Evolutionary conservation across 108 stramenopile genomes (phyloP).

Genomic region (Cylindrotheca fusiformis): DNA sequence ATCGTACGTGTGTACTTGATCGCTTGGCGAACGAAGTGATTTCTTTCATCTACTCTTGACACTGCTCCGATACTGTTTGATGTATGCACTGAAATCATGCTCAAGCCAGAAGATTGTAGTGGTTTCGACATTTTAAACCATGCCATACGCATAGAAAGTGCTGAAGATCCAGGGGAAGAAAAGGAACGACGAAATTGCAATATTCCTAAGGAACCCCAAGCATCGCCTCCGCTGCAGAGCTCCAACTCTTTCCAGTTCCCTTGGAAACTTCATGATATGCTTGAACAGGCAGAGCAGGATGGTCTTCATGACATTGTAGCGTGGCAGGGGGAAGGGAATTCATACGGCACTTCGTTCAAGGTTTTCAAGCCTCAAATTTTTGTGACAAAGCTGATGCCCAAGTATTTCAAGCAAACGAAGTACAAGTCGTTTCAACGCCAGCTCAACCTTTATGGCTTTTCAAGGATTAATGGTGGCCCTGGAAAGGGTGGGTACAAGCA

Average conservation of each 20-base stretch:
- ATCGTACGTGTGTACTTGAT: too few relatives aligned
- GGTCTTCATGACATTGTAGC: constrained; percentile 33
- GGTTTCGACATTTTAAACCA: constrained; percentile 24
- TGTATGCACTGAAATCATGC: too few relatives aligned
- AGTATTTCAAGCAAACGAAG: constrained; percentile 64
- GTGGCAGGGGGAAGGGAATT: constrained; percentile 45
- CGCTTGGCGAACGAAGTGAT: too few relatives aligned
- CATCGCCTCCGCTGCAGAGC: constrained; percentile 1
- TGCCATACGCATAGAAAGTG: constrained; percentile 26
- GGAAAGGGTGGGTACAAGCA: constrained; percentile 41
- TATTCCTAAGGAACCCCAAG: not conserved
- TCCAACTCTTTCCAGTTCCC: constrained; percentile 34
- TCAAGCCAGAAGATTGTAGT: not conserved
- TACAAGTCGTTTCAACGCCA: constrained; percentile 47
- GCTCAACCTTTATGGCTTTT: constrained; percentile 81
- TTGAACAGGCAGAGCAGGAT: constrained; percentile 20
- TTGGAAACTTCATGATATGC: constrained; percentile 43
- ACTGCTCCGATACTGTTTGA: too few relatives aligned
- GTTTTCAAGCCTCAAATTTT: constrained; percentile 54
- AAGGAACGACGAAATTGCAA: not conserved
- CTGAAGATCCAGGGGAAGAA: constrained; percentile 1
- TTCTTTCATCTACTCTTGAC: too few relatives aligned
- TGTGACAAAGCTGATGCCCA: constrained; percentile 62
- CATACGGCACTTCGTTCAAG: constrained; percentile 27
- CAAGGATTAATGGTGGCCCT: constrained; percentile 45